Base-by-base conservation (phyloP, 2,329 filamentous ascomycete species). In the Venturia carpophila region DNA sequence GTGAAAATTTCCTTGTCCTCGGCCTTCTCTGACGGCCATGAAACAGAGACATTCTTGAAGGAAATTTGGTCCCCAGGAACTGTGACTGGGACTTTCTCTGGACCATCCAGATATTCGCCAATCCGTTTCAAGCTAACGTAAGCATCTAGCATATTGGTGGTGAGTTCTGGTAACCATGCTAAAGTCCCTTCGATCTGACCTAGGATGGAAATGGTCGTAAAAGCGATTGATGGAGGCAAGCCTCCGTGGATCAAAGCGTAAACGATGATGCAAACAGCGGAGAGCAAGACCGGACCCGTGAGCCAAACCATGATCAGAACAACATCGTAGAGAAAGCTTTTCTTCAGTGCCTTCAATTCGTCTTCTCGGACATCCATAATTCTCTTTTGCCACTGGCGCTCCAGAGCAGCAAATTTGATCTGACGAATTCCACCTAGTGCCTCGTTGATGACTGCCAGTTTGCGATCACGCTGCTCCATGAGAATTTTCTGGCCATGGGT, bases 341-440 rank as follows among this genome's bases (percentile, higher is more conserved):
- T 80, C 84, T 88, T 90, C 43, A 90, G 81, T 27, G 84, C 84
- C 5, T 76, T 74, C 11, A 93, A 80, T 72, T 93, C 90, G 60
- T 81, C 83, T 55, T 86, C 82, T 70, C 90, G 81, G 9, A 87
- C 83, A 67, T 82, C 74, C 67, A 81, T 75, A 72, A 94, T 89
- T 67, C 87, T 88, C 19, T 81, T 79, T 72, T 91, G 85, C 90
- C 90, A 93, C 69, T 89, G 84, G 24, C 79, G 76, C 73, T 93
- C 90, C 1, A 91, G 76, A 0, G 90, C 90, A 0, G 89, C 89
- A 69, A 93, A 92, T 71, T 94, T 94, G 76, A 94, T 91, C 74
- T 94, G 90, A 1, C 89, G 84, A 68, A 93, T 92, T 9, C 90
- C 90, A 69, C 89, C 84, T 1, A 94, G 77, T 0, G 87, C 88